Base-by-base conservation (phyloP, 176 grass and related monocot genomes). In the Bothriochloa decipiens region DNA sequence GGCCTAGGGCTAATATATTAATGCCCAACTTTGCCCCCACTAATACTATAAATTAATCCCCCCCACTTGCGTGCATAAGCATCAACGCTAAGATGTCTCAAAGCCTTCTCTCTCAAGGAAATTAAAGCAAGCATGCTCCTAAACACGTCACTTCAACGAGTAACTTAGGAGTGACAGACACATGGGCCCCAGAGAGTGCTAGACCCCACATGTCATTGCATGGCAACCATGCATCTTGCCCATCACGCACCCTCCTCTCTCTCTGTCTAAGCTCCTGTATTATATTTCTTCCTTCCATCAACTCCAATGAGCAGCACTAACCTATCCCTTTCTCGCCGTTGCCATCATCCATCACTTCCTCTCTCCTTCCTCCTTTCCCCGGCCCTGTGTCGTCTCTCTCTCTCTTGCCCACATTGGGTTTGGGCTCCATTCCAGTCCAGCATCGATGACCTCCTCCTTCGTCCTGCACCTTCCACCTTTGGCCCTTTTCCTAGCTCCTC, bases 51-150 rank as follows among this genome's bases (percentile, higher is more conserved):
- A 87, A 81, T 70, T 76, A 91, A 91, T 76, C 4, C 7, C 20
- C 20, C 29, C 85, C 81, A 87, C 85, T 87, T 91, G 89, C 70
- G 85, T 91, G 81, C 89, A 84, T 76, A 84, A 87, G 81, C 85
- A 91, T 81, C 89, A 87, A 87, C 81, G 69, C 83, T 70, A 87
- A 70, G 60, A 63, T 75, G 72, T 27, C 80, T 74, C 78, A 90
- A 32, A 32, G 23, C 68, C 37, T 49, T 47, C 49, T 83, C 68
- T 79, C 74, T 65, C 43, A 83, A 83, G 84, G 29, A 90, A 74
- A 32, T 32, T 29, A 74, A 90, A 87, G 60, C 35, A 55, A 37
- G 22, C n/a, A 68, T 43, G 3, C 18, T 72, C 37, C 42, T 22
- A 45, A 11, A 73, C 15, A 72, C 13, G 13, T 53, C 68, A 83